Percentiles rank a stretch among this genome's conserved stretches.
These are phyloP conservation scores for Jatropha multifida DNA, from an alignment of 441 rosid genomes.

Conservation along the genomic window DNA sequence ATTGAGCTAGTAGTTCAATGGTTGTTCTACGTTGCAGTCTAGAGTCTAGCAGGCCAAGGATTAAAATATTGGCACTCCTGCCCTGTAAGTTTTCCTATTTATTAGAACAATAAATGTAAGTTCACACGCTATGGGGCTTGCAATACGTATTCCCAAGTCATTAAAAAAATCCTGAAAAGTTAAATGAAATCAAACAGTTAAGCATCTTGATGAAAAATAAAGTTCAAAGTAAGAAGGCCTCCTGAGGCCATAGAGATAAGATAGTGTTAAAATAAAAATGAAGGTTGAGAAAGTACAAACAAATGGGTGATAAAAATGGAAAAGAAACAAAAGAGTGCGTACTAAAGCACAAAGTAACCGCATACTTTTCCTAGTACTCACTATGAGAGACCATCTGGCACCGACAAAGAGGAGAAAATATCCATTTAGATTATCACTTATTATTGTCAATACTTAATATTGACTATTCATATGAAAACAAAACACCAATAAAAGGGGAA, in stretches of 20 bases:
- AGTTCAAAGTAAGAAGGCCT: background rate
- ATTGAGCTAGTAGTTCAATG: background rate
- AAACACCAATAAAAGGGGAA: background rate
- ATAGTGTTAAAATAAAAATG: background rate
- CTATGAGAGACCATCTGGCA: constrained; percentile 13
- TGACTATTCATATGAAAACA: background rate
- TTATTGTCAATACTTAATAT: background rate
- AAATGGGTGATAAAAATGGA: background rate
- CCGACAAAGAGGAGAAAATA: constrained; percentile 27
- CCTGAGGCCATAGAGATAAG: background rate
- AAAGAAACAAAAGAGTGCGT: constrained; percentile 27
- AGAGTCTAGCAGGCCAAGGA: background rate
- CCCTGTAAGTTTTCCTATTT: background rate
- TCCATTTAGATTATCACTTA: background rate
- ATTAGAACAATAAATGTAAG: background rate
- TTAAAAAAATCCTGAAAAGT: constrained; percentile 5
- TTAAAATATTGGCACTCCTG: background rate
- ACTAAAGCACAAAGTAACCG: constrained; percentile 42
- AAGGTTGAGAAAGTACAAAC: constrained; percentile 1
- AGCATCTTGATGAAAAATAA: background rate
- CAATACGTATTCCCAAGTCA: background rate
- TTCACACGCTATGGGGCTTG: background rate
- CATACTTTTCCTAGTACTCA: constrained; percentile 24
- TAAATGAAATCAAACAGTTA: background rate
- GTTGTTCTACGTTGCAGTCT: background rate